A percentile compares a stretch with the other conserved stretches of the same genome.
These are phyloP conservation scores for Diaporthe humulicola DNA, from an alignment of 2,329 filamentous ascomycete species.

Conservation along the genomic window DNA sequence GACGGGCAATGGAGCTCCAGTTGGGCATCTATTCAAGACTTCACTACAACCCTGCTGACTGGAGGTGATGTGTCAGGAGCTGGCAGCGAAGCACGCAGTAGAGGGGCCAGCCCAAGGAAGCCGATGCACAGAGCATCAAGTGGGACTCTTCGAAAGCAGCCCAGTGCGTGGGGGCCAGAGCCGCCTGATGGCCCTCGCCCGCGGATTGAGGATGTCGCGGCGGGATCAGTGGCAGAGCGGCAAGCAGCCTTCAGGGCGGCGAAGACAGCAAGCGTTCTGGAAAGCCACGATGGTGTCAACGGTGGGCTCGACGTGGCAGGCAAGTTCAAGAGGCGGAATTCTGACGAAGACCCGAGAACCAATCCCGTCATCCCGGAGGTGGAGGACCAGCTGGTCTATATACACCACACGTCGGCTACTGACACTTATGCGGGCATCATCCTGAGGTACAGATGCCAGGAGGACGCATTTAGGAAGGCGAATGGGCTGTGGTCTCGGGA, in stretches of 20 bases:
- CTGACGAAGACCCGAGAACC: slow-evolving; percentile 67
- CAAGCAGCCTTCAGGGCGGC: slow-evolving; percentile 68
- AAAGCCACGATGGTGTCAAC: slow-evolving; percentile 72
- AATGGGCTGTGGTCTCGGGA: slow-evolving; percentile 97
- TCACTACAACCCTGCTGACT: slow-evolving; percentile 61
- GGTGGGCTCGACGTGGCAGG: slow-evolving; percentile 68
- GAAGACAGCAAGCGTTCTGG: slow-evolving; percentile 70
- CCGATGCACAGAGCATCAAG: slow-evolving; percentile 49
- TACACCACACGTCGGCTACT: slow-evolving; percentile 84
- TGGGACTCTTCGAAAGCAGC: slow-evolving; percentile 42
- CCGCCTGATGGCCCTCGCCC: slow-evolving; percentile 57
- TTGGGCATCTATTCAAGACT: slow-evolving; percentile 68
- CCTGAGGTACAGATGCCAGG: slow-evolving; percentile 88
- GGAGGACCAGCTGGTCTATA: slow-evolving; percentile 86
- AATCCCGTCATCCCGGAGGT: slow-evolving; percentile 68
- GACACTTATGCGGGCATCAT: slow-evolving; percentile 95
- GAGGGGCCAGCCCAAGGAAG: slow-evolving; percentile 47
- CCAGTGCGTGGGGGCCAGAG: slow-evolving; percentile 63
- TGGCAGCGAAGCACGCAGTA: slow-evolving; percentile 50
- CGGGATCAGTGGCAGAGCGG: slow-evolving; percentile 66
- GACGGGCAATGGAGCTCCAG: slow-evolving; percentile 66
- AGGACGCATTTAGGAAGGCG: slow-evolving; percentile 84
- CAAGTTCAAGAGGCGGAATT: slow-evolving; percentile 75
- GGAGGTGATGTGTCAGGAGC: slow-evolving; percentile 49
- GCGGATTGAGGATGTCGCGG: slow-evolving; percentile 63